Conservation (phyloP, 345 rosid genomes). For the Salix brachista region DNA sequence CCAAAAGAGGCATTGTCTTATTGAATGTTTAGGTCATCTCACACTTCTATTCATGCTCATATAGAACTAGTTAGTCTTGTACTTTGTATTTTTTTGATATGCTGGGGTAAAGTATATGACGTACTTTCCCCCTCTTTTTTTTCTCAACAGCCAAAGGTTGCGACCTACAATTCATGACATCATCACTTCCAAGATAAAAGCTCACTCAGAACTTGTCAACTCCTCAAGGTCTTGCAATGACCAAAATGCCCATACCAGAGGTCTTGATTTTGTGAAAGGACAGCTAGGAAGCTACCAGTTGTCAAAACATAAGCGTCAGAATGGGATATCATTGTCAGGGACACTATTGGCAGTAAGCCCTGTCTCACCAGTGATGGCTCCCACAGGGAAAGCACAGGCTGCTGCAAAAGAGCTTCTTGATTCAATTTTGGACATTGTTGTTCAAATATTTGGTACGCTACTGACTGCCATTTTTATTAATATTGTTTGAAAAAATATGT, state of each 20-base stretch:
- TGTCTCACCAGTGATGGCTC: slow-evolving; percentile 93
- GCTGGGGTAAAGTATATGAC: background rate
- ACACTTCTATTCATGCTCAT: background rate
- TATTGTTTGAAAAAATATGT: background rate
- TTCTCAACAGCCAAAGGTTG: slow-evolving; percentile 73
- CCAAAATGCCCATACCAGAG: slow-evolving; percentile 43
- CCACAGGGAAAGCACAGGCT: slow-evolving; percentile 88
- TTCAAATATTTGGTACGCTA: slow-evolving; percentile 79
- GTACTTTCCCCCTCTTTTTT: slow-evolving; percentile 13
- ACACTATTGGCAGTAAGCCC: slow-evolving; percentile 87
- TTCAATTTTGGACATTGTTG: slow-evolving; percentile 76
- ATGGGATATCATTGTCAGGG: slow-evolving; percentile 64
- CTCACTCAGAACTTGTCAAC: slow-evolving; percentile 52
- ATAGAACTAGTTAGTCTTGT: background rate
- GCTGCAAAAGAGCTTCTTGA: slow-evolving; percentile 88
- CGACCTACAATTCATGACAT: slow-evolving; percentile 95
- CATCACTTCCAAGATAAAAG: slow-evolving; percentile 80
- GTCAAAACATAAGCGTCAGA: slow-evolving; percentile 70
- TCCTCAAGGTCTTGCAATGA: slow-evolving; percentile 56
- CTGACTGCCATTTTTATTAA: slow-evolving; percentile 6
- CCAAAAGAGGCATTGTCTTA: background rate
- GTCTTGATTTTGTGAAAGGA: slow-evolving; percentile 56
- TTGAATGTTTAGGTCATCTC: background rate
- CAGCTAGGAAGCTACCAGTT: slow-evolving; percentile 62
- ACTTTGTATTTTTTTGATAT: slow-evolving; percentile 1